Percentiles rank a stretch among this genome's conserved stretches.
Conservation (phyloP, 306 rosid genomes). For the Quercus glauca region DNA sequence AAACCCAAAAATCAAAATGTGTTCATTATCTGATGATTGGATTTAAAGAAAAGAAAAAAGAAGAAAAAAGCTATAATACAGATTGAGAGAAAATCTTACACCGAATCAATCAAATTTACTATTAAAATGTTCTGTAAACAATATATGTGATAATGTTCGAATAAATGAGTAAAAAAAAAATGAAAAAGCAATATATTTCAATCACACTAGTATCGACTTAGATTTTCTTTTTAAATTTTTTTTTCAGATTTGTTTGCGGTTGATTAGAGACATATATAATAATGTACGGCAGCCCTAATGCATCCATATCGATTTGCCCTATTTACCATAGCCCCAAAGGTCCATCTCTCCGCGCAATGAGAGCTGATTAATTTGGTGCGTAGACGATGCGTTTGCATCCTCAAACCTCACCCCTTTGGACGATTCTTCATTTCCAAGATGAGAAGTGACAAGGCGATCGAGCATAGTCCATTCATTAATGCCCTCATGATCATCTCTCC, state of each 20-base stretch:
- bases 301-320: not conserved
- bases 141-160: not conserved
- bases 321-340: slow-evolving; percentile 81
- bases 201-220: not conserved
- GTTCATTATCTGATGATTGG: too few species aligned
- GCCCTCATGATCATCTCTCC: slow-evolving; percentile 33
- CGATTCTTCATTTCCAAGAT: slow-evolving; percentile 61
- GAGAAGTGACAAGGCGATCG: slow-evolving; percentile 65
- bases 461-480: slow-evolving; percentile 75
- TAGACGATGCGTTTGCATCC: slow-evolving; percentile 39
- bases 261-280: too few species aligned
- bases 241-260: too few species aligned
- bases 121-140: not conserved
- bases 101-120: not conserved
- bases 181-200: not conserved
- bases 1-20: too few species aligned
- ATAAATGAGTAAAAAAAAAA: not conserved
- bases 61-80: not conserved
- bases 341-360: slow-evolving; percentile 84
- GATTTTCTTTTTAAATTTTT: not conserved
- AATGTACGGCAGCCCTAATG: not conserved
- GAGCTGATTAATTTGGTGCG: slow-evolving; percentile 54
- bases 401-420: slow-evolving; percentile 54
- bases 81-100: not conserved
- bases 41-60: not conserved